phyloP scores from a whole-genome alignment of 257 asterid species.

The Solanum chiquidenum region DNA sequence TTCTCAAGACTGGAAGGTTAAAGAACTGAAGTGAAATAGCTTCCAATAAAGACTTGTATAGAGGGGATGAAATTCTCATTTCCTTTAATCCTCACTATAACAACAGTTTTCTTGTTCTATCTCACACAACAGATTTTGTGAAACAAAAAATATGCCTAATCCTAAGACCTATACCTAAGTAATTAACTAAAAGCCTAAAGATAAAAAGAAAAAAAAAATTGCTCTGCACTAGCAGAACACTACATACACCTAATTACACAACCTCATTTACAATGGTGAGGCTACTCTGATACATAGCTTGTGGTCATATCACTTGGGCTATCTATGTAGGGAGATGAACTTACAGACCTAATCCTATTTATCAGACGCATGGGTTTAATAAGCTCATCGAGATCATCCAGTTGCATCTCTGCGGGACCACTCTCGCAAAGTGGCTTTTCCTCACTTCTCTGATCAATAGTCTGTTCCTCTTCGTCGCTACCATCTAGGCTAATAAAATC shows the following conservation, averaged over 20 bases:
- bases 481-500: conserved; percentile 67
- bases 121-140: neutral
- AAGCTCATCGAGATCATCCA: conserved; percentile 20
- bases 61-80: neutral
- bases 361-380: conserved; percentile 17
- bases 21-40: neutral
- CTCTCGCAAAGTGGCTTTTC: conserved; percentile 6
- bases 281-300: conserved; percentile 1
- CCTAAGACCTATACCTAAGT: conserved; percentile 21
- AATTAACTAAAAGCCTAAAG: conserved; percentile 1
- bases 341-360: conserved; percentile 10
- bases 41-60: neutral
- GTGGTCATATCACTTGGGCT: conserved; percentile 8
- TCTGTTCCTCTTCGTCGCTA: conserved; percentile 22
- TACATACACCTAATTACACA: neutral
- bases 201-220: neutral
- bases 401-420: conserved; percentile 7
- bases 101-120: neutral
- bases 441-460: conserved; percentile 2
- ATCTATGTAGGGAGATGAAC: conserved; percentile 13
- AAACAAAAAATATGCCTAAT: neutral
- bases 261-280: conserved; percentile 1
- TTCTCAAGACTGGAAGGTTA: neutral
- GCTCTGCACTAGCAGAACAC: neutral
- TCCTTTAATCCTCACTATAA: neutral